Conservation (phyloP, 306 rosid genomes). For the Alnus rubra region DNA sequence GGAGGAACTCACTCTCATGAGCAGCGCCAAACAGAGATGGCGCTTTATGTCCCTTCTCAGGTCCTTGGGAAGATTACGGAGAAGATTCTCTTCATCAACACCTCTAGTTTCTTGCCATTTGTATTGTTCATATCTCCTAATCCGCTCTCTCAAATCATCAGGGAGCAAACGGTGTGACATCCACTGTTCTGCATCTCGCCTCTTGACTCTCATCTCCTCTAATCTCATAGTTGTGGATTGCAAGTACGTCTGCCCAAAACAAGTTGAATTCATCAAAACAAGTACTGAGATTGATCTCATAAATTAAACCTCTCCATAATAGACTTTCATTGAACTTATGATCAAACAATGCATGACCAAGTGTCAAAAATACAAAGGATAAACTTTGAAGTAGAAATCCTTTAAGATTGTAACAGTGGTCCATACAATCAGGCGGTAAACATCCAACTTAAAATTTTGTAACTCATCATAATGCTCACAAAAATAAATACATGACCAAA, state of each 20-base stretch:
- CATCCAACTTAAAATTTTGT: conserved; percentile 15
- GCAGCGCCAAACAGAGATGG: conserved; percentile 91
- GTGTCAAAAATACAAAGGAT: neutral
- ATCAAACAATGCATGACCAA: neutral
- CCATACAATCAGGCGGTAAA: neutral
- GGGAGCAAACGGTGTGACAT: conserved; percentile 95
- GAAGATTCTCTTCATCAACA: conserved; percentile 79
- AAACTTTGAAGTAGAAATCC: neutral
- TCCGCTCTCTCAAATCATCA: conserved; percentile 75
- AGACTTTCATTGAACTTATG: neutral
- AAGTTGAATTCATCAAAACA: conserved; percentile 28
- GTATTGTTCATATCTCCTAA: conserved; percentile 91
- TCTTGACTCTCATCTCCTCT: conserved; percentile 96
- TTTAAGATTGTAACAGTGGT: neutral
- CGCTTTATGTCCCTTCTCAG: conserved; percentile 93
- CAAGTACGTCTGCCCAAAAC: conserved; percentile 71
- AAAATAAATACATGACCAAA: conserved; percentile 13
- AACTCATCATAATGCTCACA: conserved; percentile 17
- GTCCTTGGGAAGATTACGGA: conserved; percentile 87
- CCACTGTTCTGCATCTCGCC: conserved; percentile 99
- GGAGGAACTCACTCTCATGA: conserved; percentile 70
- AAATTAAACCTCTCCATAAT: neutral
- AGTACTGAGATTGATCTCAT: neutral
- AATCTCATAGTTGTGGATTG: conserved; percentile 85
- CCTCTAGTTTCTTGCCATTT: conserved; percentile 99